Evolutionary conservation across 768 basidiomycete genomes (phyloP).

Genomic region (Cubamyces sp.): DNA sequence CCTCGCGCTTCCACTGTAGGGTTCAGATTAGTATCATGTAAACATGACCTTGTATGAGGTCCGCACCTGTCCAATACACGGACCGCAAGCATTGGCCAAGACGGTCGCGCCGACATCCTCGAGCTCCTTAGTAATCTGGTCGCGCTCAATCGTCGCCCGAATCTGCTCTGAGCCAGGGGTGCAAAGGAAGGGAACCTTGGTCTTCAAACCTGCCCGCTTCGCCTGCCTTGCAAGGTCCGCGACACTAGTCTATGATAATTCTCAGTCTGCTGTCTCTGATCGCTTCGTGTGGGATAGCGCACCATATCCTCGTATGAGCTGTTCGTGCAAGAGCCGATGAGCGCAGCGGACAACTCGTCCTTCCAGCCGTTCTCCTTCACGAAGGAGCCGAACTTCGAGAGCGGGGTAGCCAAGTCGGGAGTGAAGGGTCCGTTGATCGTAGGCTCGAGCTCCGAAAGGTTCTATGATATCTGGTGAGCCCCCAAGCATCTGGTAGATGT

Average conservation of each 20-base stretch:
- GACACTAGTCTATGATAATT: conserved; percentile 71
- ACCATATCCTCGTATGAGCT: conserved; percentile 98
- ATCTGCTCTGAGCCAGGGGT: conserved; percentile 96
- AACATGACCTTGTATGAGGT: not conserved
- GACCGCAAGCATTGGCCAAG: conserved; percentile 97
- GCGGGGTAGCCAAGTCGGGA: conserved; percentile 91
- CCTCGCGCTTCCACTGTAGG: conserved; percentile 87
- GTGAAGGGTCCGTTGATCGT: conserved; percentile 98
- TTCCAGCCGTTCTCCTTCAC: conserved; percentile 90
- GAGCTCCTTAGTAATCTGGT: conserved; percentile 79
- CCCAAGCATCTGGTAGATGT: not conserved
- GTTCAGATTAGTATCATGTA: not conserved
- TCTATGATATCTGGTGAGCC: conserved; percentile 45
- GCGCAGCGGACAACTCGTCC: conserved; percentile 84
- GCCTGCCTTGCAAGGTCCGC: conserved; percentile 92
- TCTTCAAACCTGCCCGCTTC: conserved; percentile 75
- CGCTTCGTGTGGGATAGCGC: conserved; percentile 13
- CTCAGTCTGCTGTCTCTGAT: conserved; percentile 6
- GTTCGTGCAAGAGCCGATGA: conserved; percentile 99
- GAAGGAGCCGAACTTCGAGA: conserved; percentile 85
- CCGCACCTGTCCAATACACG: conserved; percentile 92
- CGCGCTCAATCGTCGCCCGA: conserved; percentile 95
- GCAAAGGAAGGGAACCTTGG: conserved; percentile 86
- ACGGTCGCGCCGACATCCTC: conserved; percentile 93
- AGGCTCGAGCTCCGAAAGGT: conserved; percentile 87